A percentile compares a stretch with the other conserved stretches of the same genome.
Evolutionary conservation across 2,329 filamentous ascomycete genomes (phyloP).

Genomic region (Myriosclerotinia scirpicola): DNA sequence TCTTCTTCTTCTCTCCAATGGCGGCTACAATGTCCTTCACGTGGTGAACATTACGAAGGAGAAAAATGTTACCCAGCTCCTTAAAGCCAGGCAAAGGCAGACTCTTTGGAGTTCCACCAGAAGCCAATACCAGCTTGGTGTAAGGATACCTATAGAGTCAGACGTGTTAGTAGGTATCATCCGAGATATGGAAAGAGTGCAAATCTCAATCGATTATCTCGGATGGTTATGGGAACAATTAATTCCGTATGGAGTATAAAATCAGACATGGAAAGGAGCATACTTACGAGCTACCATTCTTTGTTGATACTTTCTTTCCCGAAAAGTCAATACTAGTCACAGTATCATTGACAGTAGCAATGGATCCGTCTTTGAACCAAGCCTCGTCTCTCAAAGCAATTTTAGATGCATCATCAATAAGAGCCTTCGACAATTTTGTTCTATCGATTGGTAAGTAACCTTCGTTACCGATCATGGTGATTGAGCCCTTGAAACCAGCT

Average conservation of each 20-base stretch:
- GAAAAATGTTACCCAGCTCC: constrained; percentile 82
- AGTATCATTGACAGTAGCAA: constrained; percentile 60
- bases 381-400: constrained; percentile 72
- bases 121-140: constrained; percentile 86
- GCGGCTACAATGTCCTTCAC: constrained; percentile 74
- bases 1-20: constrained; percentile 82
- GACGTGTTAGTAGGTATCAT: background rate
- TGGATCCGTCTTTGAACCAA: constrained; percentile 68
- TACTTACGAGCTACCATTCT: constrained; percentile 59
- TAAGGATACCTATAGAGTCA: constrained; percentile 55
- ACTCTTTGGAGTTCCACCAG: constrained; percentile 73
- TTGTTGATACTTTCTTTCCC: constrained; percentile 71
- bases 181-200: background rate
- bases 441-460: constrained; percentile 87
- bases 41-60: constrained; percentile 75
- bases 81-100: constrained; percentile 85
- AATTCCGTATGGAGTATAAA: background rate
- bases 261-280: no score
- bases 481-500: constrained; percentile 73
- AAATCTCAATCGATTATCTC: background rate
- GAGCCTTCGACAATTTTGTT: constrained; percentile 91
- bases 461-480: constrained; percentile 83
- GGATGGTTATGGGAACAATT: background rate
- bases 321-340: constrained; percentile 77
- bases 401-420: constrained; percentile 78